These are phyloP conservation scores for Erysimum cheiranthoides DNA, from an alignment of 345 rosid species.

Conservation along the genomic window DNA sequence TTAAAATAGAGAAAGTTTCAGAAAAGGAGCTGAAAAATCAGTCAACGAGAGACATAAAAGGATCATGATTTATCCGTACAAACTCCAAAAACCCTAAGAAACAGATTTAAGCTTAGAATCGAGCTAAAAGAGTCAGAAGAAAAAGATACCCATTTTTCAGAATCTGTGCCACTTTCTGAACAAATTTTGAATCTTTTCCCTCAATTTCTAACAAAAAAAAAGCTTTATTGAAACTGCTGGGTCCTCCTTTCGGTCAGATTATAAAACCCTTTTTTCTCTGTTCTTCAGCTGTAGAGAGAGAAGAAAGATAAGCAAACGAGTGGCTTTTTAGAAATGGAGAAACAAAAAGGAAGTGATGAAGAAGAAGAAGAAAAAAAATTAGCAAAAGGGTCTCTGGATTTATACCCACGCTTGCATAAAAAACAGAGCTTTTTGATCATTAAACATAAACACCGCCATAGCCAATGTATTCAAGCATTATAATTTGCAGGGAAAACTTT, in stretches of 20 bases:
- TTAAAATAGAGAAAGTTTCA: constrained; percentile 34
- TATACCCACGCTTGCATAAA: constrained; percentile 99
- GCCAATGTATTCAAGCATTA: constrained; percentile 59
- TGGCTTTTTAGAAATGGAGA: constrained; percentile 43
- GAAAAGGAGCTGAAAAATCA: constrained; percentile 51
- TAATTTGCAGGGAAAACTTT: constrained; percentile 7
- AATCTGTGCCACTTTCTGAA: constrained; percentile 69
- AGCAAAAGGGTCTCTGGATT: constrained; percentile 65
- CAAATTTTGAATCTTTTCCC: constrained; percentile 49
- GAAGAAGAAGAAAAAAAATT: constrained; percentile 35
- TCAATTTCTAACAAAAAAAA: constrained; percentile 49
- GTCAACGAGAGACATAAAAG: constrained; percentile 62
- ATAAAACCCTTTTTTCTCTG: constrained; percentile 43
- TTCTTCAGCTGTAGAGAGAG: constrained; percentile 43
- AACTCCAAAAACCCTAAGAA: constrained; percentile 64
- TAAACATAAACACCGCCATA: constrained; percentile 82
- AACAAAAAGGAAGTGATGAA: constrained; percentile 46
- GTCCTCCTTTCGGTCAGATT: constrained; percentile 45
- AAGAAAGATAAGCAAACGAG: constrained; percentile 41
- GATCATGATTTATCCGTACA: constrained; percentile 63
- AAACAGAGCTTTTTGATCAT: constrained; percentile 87
- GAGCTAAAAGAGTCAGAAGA: constrained; percentile 61
- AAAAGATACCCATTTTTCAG: constrained; percentile 81
- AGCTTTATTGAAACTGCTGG: constrained; percentile 53
- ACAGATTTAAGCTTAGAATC: constrained; percentile 56